Evolutionary conservation across 2,329 filamentous ascomycete species (phyloP), one percentile per base, ranked within the genome.

Genomic region (Aspergillus fijiensis): DNA sequence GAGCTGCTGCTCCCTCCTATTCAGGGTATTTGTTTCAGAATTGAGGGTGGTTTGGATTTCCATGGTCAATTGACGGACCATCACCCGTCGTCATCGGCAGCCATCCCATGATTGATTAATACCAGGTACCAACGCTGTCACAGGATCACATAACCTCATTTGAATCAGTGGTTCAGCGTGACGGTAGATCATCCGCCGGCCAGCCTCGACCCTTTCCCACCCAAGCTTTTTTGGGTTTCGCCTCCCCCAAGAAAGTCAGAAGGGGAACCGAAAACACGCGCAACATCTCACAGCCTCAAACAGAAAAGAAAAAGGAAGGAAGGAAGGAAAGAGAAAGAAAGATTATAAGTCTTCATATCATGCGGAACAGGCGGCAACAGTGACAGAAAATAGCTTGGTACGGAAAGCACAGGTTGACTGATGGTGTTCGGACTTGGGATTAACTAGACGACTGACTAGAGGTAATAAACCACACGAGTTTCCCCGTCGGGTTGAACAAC

Each of bases 101-200:
- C 49, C 52, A 55, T 55, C 52, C 49, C 49, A 53, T 58, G 49
- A 54, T 54, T n/a, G 16, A 45, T 48, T 47, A 29, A 55, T 55
- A 56, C 61, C 42, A 58, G 49, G 58, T 57, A 49, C 50, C 31
- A 51, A 51, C 29, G 55, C 48, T 50, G 61, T 62, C 57, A 60
- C 58, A 54, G 56, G 63, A 60, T 63, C 58, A 42, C 45, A 47
- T 55, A 55, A 48, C 27, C 39, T 42, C 42, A 55, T 27, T 39
- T 35, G 45, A 58, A 54, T 45, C 56, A 50, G 51, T 60, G 60
- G 57, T 56, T 63, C 54, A 64, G 55, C 55, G 49, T 57, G 58
- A 60, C 58, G 58, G 60, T 49, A 59, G 60, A 64, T 64, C 60
- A 64, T 51, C 63, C 60, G 63, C 61, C 58, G 54, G 51, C 53